Percentiles rank a stretch among this genome's conserved stretches.
phyloP scores from a whole-genome alignment of 2,329 filamentous ascomycete genomes.

The Tolypocladium inflatum region DNA sequence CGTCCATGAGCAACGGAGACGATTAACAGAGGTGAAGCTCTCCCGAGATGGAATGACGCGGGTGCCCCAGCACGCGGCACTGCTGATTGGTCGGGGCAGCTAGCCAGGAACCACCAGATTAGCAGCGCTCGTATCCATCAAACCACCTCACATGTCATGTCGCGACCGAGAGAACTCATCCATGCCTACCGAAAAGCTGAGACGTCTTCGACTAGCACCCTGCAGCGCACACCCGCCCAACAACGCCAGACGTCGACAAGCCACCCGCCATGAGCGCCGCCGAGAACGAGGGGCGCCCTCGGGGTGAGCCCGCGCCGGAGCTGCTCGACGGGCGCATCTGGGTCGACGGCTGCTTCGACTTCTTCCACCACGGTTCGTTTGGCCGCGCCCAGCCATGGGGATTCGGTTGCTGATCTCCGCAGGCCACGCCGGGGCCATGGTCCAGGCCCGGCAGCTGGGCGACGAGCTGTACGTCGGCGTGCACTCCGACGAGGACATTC shows the following conservation, averaged over 20 bases:
- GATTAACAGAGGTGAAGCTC: too few species aligned
- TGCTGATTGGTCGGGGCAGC: neutral
- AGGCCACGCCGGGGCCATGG: slow-evolving; percentile 94
- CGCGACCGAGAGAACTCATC: neutral
- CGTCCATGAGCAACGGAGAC: too few species aligned
- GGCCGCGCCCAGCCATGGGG: neutral
- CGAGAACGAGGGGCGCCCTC: slow-evolving; percentile 6
- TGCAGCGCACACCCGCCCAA: neutral
- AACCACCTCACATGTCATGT: neutral
- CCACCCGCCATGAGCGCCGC: slow-evolving; percentile 11
- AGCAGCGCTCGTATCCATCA: neutral
- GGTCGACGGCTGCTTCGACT: slow-evolving; percentile 99
- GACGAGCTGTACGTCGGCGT: slow-evolving; percentile 84
- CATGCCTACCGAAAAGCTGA: neutral
- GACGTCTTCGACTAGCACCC: neutral
- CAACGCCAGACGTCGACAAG: neutral
- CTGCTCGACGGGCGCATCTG: slow-evolving; percentile 70
- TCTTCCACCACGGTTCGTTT: slow-evolving; percentile 80
- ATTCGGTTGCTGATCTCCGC: neutral
- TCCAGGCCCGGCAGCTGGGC: slow-evolving; percentile 88
- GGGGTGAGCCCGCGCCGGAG: slow-evolving; percentile 41
- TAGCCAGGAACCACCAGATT: neutral
- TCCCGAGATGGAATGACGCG: too few species aligned
- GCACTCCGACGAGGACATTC: slow-evolving; percentile 90
- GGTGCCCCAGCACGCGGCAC: neutral